A percentile compares a stretch with the other conserved stretches of the same genome.
These are phyloP conservation scores for Cladophialophora yegresii DNA, from an alignment of 2,329 filamentous ascomycete species.

Conservation along the genomic window DNA sequence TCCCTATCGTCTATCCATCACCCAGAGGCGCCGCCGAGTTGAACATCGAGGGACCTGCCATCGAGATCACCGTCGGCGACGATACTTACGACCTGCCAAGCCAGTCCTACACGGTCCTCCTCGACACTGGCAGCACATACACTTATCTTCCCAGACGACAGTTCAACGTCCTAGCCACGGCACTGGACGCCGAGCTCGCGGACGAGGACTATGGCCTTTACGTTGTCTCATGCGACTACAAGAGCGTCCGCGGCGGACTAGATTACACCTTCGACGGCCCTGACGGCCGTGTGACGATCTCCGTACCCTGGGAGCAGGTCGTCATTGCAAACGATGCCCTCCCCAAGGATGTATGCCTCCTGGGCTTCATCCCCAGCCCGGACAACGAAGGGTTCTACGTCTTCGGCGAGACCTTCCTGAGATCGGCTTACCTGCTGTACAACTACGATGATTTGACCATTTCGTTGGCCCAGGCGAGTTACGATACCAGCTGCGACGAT, in stretches of 20 bases:
- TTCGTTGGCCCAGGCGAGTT: conserved; percentile 8
- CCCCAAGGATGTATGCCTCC: not conserved
- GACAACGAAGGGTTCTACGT: conserved; percentile 3
- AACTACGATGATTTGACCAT: conserved; percentile 3
- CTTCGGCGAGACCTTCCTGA: conserved; percentile 13
- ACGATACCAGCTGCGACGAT: conserved; percentile 4
- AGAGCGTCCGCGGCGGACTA: not conserved
- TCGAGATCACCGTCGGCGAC: not conserved
- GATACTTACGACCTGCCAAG: not conserved
- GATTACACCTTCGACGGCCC: conserved; percentile 1
- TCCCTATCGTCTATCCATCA: conserved; percentile 3
- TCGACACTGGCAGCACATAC: conserved; percentile 11
- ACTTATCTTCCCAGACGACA: conserved; percentile 3
- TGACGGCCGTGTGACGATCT: not conserved
- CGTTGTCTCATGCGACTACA: conserved; percentile 8
- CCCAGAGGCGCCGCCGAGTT: not conserved
- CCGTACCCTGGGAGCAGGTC: conserved; percentile 8
- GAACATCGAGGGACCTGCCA: conserved; percentile 7
- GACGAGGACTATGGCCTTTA: not conserved
- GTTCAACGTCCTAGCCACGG: conserved; percentile 2
- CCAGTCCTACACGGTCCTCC: conserved; percentile 8
- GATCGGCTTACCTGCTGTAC: conserved; percentile 10
- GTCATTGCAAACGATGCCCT: not conserved
- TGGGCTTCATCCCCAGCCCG: not conserved
- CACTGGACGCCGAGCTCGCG: not conserved